Base-by-base conservation (phyloP, 371 early-diverging fungal genomes). In the Parasitella parasitica region DNA sequence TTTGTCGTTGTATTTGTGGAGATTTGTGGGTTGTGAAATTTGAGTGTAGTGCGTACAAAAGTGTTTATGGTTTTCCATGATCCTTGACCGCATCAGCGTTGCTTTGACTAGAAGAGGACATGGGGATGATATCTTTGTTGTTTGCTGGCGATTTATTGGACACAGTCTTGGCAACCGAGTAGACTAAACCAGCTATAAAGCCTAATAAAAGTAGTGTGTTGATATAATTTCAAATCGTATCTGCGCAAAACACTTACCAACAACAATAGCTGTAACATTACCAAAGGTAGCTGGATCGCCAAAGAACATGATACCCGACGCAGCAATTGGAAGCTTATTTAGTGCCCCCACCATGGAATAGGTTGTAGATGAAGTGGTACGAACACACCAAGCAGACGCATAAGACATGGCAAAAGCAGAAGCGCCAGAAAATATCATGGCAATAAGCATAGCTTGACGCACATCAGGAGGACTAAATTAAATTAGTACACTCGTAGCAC, bases 261-360 rank as follows among this genome's bases (percentile, higher is more conserved):
- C 84, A 59, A 89, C 35, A 22, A 97, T 92, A 6, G 94, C 94
- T 24, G 86, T 70, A 30, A 97, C 84, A 57, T 89, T 88, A 16
- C 89, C 94, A 38, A 86, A 71, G 0, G 94, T 92, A 22, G 92
- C 89, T 16, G 91, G 89, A 65, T 94, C 97, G 39, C 87, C 87
- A 76, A 98, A 94, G 77, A 97, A 96, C n/a, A 98, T 53, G 80
- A 99, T 95, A 28, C 99, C 99, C 54, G 94, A 90, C 32, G 96
- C 80, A 18, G 99, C 95, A 52, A 99, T 92, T 7, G 99, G 95
- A 27, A 99, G 81, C 71, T 99, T 99, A 81, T 99, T 99, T 36
- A 99, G 86, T 9, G 99, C 97, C 15, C 99, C 99, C 16, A 96
- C 93, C 98, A 99, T 99, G 51, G 93, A 93, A 78, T 97, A 94